These are phyloP conservation scores for Penicillium sp. DNA, from an alignment of 2,329 filamentous ascomycete species.

Conservation along the genomic window DNA sequence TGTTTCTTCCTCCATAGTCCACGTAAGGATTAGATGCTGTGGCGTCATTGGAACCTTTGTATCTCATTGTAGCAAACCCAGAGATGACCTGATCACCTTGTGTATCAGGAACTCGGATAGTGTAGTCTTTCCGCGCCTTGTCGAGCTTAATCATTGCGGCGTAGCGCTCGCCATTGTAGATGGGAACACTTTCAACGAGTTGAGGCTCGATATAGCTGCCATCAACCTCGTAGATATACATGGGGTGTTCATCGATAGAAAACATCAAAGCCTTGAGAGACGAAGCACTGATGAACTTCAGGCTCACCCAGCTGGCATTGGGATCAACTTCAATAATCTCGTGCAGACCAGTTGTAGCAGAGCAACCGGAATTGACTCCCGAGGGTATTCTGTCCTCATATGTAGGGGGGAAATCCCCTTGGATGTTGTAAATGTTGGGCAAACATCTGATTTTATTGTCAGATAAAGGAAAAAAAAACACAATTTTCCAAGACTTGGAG, in stretches of 20 bases:
- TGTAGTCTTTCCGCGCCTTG: conserved; percentile 40
- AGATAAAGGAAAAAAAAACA: background rate
- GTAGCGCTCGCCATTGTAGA: conserved; percentile 44
- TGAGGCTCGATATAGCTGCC: conserved; percentile 47
- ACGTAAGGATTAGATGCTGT: conserved; percentile 45
- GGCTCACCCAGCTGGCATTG: conserved; percentile 32
- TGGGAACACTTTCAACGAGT: conserved; percentile 33
- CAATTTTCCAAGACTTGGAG: background rate
- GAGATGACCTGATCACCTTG: conserved; percentile 55
- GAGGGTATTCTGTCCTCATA: conserved; percentile 21
- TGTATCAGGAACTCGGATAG: conserved; percentile 52
- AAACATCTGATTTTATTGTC: conserved; percentile 19
- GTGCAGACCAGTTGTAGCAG: conserved; percentile 20
- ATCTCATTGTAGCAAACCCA: conserved; percentile 52
- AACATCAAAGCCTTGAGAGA: conserved; percentile 33
- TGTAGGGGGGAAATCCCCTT: conserved; percentile 27
- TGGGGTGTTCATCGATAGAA: conserved; percentile 47
- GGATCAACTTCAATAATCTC: conserved; percentile 36
- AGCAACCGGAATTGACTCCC: conserved; percentile 25
- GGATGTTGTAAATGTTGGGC: conserved; percentile 23
- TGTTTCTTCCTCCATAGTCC: conserved; percentile 51
- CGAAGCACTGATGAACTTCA: conserved; percentile 40
- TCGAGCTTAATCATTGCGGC: conserved; percentile 47
- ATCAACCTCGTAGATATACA: conserved; percentile 49
- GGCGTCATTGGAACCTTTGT: conserved; percentile 27